Evolutionary conservation across 495 filamentous ascomycete species (phyloP).

Genomic region (Rhypophila decipiens): DNA sequence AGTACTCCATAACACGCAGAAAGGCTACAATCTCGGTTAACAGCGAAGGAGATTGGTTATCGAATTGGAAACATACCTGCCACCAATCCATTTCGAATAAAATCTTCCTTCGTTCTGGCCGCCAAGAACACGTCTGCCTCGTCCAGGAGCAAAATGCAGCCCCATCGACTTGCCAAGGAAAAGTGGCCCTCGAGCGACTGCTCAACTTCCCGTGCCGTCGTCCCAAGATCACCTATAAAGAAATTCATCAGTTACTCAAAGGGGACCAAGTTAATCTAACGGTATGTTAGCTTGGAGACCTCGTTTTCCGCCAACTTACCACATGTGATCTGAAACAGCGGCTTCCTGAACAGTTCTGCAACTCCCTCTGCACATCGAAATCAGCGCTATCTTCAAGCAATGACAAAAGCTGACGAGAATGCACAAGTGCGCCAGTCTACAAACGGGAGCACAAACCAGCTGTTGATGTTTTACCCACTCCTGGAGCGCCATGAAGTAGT

Average conservation of each 20-base stretch:
- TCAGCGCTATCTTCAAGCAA: no score
- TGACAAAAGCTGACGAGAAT: no score
- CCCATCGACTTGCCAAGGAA: conserved; percentile 34
- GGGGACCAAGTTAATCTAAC: not conserved
- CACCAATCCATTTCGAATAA: conserved; percentile 45
- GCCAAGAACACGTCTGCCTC: conserved; percentile 54
- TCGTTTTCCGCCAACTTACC: conserved; percentile 18
- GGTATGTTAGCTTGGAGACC: not conserved
- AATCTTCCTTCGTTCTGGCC: conserved; percentile 27
- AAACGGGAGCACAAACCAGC: conserved; percentile 20
- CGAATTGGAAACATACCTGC: conserved; percentile 35
- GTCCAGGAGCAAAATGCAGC: conserved; percentile 46
- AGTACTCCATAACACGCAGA: conserved; percentile 43
- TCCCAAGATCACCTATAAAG: conserved; percentile 31
- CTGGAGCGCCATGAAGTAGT: conserved; percentile 42
- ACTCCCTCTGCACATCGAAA: conserved; percentile 27
- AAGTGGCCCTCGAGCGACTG: conserved; percentile 31
- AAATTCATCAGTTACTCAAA: not conserved
- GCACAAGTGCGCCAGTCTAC: not conserved
- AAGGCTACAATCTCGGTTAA: conserved; percentile 32
- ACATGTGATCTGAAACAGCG: conserved; percentile 25
- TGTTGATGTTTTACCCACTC: conserved; percentile 40
- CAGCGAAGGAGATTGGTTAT: conserved; percentile 42
- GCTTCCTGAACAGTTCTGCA: conserved; percentile 20
- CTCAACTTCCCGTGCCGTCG: conserved; percentile 30